These are phyloP conservation scores for Plenodomus lindquistii DNA, from an alignment of 2,329 filamentous ascomycete species.

Conservation along the genomic window DNA sequence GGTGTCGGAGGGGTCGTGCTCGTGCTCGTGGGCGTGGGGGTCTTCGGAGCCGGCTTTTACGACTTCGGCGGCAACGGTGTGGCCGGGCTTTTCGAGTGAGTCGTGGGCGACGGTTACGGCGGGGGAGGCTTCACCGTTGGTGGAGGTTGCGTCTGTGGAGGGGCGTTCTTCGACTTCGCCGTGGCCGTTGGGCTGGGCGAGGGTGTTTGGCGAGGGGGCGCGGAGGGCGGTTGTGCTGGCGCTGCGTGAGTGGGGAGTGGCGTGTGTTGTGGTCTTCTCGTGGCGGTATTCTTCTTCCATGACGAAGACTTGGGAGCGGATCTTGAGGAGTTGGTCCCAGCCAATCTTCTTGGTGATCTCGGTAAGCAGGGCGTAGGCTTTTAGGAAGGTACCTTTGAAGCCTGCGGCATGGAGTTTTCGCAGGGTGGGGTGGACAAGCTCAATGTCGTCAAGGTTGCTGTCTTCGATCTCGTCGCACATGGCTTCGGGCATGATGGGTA, in stretches of 20 bases:
- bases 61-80: slow-evolving; percentile 75
- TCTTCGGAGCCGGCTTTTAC: slow-evolving; percentile 76
- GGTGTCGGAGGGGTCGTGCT: slow-evolving; percentile 54
- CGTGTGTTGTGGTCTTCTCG: slow-evolving; percentile 62
- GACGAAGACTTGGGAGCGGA: slow-evolving; percentile 94
- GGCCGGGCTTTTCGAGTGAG: slow-evolving; percentile 75
- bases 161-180: slow-evolving; percentile 32
- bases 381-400: slow-evolving; percentile 94
- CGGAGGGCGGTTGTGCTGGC: slow-evolving; percentile 79
- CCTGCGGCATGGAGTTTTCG: slow-evolving; percentile 82
- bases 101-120: slow-evolving; percentile 32
- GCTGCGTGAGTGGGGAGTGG: slow-evolving; percentile 63
- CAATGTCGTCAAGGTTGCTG: slow-evolving; percentile 75
- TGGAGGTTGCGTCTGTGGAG: slow-evolving; percentile 29
- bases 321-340: slow-evolving; percentile 94
- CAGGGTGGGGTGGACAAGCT: slow-evolving; percentile 85
- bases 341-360: slow-evolving; percentile 97
- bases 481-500: slow-evolving; percentile 86
- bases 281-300: slow-evolving; percentile 99
- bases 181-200: slow-evolving; percentile 46
- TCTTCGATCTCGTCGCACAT: slow-evolving; percentile 96
- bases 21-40: slow-evolving; percentile 21
- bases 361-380: slow-evolving; percentile 90
- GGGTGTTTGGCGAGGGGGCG: slow-evolving; percentile 58
- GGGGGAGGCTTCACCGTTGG: slow-evolving; percentile 33